Base-by-base conservation (phyloP, 1,284 basidiomycete species). In the Termitomyces sp. region DNA sequence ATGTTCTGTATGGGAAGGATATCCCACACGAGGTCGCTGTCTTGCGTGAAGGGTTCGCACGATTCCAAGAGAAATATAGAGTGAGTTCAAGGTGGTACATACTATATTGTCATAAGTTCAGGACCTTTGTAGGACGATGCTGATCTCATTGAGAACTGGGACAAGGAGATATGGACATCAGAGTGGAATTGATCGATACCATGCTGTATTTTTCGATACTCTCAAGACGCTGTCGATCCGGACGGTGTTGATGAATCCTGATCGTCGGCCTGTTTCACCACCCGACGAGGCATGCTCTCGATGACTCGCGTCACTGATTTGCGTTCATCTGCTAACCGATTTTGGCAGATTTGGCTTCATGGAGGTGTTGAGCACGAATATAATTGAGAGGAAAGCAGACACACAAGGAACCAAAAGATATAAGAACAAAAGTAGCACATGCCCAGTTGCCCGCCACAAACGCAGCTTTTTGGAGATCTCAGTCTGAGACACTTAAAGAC, bases 91-190 rank as follows among this genome's bases (percentile, higher is more conserved):
- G 31, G 9, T 24, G 21, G 36, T 46, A 42, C n/a, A 46, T 50
- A 40, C 3, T 42, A 41, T n/a, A 42, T 30, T 7, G 19, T 38
- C 42, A 34, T 19, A 33, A 40, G 53, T n/a, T 47, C 49, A 56
- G 56, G 47, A n/a, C 50, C 42, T 40, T 38, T 46, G 17, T 58
- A 88, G 82, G 71, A 86, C 56, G 87, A 92, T 65, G 76, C 83
- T 10, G 67, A 73, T 30, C 77, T 92, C 13, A 81, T 92, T 12
- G 89, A 90, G 67, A 84, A 86, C 52, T 92, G 84, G 83, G 80
- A 84, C 53, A 75, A 79, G 58, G 76, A 81, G 17, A 71, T 81
- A 10, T 86, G 84, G 84, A 75, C 67, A n/a, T 64, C 67, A 19
- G 71, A 75, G 13, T 75, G 73, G 73, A 70, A 62, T 62, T 72